Evolutionary conservation across 148 eudicot species (phyloP).

Genomic region (Rhododendron ovatum): DNA sequence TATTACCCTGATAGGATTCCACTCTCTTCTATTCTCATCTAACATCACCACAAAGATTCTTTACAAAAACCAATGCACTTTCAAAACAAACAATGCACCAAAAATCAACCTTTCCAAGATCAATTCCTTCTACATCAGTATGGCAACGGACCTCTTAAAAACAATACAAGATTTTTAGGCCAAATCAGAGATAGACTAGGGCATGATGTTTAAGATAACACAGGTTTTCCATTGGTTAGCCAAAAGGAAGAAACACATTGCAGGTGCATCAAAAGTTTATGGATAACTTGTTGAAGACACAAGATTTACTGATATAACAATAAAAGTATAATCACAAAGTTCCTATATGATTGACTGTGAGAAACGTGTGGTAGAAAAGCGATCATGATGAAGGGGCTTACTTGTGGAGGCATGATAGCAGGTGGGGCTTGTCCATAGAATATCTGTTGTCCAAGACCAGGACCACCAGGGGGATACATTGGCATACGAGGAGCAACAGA

Average conservation of each 20-base stretch:
- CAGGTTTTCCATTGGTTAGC: neutral
- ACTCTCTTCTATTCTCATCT: neutral
- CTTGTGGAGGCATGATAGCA: conserved; percentile 74
- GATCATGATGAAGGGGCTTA: conserved; percentile 12
- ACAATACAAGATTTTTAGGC: neutral
- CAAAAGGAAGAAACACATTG: neutral
- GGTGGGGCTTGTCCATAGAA: conserved; percentile 83
- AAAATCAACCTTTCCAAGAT: neutral
- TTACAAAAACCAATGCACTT: neutral
- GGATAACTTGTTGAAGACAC: neutral
- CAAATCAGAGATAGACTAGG: neutral
- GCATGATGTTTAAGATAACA: neutral
- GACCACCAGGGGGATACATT: conserved; percentile 74
- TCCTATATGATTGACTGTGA: neutral
- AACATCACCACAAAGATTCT: neutral
- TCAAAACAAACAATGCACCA: neutral
- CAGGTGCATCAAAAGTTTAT: neutral
- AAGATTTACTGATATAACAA: neutral
- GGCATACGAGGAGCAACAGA: conserved; percentile 80
- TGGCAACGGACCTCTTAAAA: neutral
- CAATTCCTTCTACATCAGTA: neutral
- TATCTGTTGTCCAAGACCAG: conserved; percentile 80
- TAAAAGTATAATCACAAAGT: neutral
- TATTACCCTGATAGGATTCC: neutral
- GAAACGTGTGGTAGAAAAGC: neutral